Conservation (phyloP, 495 filamentous ascomycete genomes). For the Penicillium ochrochloron region DNA sequence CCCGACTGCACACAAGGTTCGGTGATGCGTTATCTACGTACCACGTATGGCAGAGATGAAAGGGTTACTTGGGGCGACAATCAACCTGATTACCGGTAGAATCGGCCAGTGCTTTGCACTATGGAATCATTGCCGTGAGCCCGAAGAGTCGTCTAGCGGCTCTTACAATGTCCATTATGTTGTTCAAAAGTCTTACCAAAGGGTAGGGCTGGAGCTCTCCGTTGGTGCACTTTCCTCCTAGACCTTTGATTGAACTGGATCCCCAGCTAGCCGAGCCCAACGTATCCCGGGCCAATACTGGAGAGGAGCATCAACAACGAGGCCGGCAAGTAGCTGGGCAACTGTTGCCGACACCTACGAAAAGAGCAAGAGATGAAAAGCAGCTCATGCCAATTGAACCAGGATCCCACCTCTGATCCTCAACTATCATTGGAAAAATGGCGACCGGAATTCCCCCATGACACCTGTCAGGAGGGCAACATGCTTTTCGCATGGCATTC, state of each 20-base stretch:
- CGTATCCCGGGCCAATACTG: constrained; percentile 7
- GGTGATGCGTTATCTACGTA: constrained; percentile 27
- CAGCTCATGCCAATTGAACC: background rate
- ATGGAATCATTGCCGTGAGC: constrained; percentile 3
- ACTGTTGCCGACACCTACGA: constrained; percentile 5
- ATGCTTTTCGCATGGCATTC: constrained; percentile 25
- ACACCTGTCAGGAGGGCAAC: constrained; percentile 19
- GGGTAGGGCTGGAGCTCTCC: background rate
- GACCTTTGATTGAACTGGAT: constrained; percentile 25
- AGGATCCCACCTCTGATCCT: constrained; percentile 4
- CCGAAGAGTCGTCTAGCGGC: background rate
- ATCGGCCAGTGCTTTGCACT: constrained; percentile 9
- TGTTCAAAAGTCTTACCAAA: background rate
- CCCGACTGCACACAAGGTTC: constrained; percentile 27
- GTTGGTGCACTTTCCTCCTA: constrained; percentile 24
- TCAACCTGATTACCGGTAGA: constrained; percentile 24
- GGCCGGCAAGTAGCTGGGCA: background rate
- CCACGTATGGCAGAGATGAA: constrained; percentile 30
- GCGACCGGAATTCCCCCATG: background rate
- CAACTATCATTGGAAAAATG: background rate
- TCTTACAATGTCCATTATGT: background rate
- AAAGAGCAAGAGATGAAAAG: background rate
- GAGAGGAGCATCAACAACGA: background rate
- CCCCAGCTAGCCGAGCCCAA: constrained; percentile 18
- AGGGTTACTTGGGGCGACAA: constrained; percentile 24